Evolutionary conservation across 495 filamentous ascomycete genomes (phyloP).

Genomic region (Xylaria cubensis): DNA sequence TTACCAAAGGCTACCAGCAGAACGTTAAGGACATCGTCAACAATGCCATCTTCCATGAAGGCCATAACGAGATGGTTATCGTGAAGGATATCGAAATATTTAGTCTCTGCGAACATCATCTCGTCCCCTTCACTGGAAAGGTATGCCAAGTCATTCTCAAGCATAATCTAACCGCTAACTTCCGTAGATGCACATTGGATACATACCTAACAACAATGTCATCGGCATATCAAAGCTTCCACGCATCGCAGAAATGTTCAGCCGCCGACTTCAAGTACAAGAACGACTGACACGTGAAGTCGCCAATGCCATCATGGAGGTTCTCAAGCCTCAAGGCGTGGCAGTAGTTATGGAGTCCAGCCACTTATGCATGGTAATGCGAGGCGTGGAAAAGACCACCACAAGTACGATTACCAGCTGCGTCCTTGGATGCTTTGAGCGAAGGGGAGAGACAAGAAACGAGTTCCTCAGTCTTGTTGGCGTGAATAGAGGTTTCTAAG

Average conservation of each 20-base stretch:
- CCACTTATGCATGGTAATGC: conserved; percentile 99
- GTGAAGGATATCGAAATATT: conserved; percentile 98
- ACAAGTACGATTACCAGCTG: conserved; percentile 92
- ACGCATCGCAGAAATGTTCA: conserved; percentile 96
- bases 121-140: conserved; percentile 96
- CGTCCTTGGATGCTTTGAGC: conserved; percentile 92
- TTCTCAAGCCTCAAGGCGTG: conserved; percentile 92
- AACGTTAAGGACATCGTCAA: conserved; percentile 94
- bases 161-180: neutral
- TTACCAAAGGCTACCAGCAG: conserved; percentile 99
- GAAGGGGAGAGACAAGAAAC: conserved; percentile 89
- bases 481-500: conserved; percentile 61
- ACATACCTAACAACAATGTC: conserved; percentile 85
- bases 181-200: conserved; percentile 92
- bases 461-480: conserved; percentile 84
- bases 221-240: conserved; percentile 96
- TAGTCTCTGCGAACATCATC: conserved; percentile 95
- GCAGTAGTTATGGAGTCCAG: conserved; percentile 97
- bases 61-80: conserved; percentile 96
- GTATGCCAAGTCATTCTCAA: conserved; percentile 49
- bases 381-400: conserved; percentile 88
- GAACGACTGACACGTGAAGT: conserved; percentile 96
- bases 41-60: conserved; percentile 93
- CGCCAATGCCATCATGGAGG: conserved; percentile 89
- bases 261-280: conserved; percentile 89